These are phyloP conservation scores for Cladophialophora immunda DNA, from an alignment of 2,329 filamentous ascomycete species.

Conservation along the genomic window DNA sequence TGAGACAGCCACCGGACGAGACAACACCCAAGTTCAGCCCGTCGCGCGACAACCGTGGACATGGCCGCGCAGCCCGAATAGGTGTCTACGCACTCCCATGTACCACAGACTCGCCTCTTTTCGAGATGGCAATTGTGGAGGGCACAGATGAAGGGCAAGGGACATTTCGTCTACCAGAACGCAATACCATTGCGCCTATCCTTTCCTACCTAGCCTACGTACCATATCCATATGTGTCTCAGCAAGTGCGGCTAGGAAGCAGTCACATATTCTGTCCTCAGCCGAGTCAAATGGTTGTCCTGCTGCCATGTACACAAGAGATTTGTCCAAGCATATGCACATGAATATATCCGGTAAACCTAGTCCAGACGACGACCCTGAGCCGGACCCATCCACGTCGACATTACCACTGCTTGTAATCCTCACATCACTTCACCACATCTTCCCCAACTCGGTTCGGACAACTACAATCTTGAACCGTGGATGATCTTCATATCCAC, in stretches of 20 bases:
- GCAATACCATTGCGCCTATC: slow-evolving; percentile 1
- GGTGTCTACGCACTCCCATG: not conserved
- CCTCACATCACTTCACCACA: not conserved
- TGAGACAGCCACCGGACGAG: no score
- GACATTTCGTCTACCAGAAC: not conserved
- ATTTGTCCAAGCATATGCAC: slow-evolving; percentile 12
- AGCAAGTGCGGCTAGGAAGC: not conserved
- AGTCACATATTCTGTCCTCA: not conserved
- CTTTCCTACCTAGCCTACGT: not conserved
- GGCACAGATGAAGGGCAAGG: not conserved
- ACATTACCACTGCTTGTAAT: slow-evolving; percentile 1
- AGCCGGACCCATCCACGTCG: not conserved
- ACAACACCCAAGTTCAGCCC: no score
- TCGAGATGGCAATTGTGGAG: not conserved
- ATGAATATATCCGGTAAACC: slow-evolving; percentile 9
- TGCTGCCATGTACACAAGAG: slow-evolving; percentile 6
- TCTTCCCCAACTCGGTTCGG: not conserved
- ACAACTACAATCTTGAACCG: slow-evolving; percentile 68
- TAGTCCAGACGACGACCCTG: slow-evolving; percentile 8
- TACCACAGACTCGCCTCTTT: not conserved
- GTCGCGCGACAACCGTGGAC: no score
- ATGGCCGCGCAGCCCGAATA: no score
- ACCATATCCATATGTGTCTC: not conserved
- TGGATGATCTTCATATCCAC: slow-evolving; percentile 99
- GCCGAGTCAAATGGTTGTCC: not conserved